Conservation (phyloP, 345 rosid species). For the Hibiscus mutabilis region DNA sequence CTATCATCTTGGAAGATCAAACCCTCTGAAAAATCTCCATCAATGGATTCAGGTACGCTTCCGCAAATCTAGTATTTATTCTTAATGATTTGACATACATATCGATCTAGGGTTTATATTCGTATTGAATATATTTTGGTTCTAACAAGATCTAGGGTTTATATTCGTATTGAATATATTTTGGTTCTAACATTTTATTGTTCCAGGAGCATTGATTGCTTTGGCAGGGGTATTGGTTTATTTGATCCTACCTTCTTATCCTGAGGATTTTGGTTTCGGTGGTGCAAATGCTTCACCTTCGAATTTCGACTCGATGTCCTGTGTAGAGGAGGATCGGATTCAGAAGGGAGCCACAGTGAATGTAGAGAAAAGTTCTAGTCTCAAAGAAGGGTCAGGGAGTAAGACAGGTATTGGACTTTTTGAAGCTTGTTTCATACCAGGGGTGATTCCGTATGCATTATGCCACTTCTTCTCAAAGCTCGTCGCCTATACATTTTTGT, state of each 20-base stretch:
- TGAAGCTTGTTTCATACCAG: conserved; percentile 86
- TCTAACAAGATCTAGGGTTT: too few relatives aligned
- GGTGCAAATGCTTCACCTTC: conserved; percentile 22
- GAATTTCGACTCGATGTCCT: neutral
- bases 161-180: too few relatives aligned
- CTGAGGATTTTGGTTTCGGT: conserved; percentile 83
- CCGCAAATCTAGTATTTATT: too few relatives aligned
- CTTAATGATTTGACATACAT: too few relatives aligned
- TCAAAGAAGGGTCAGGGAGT: conserved; percentile 28
- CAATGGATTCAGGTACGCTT: too few relatives aligned
- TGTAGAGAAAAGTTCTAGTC: neutral
- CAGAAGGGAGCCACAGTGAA: conserved; percentile 16
- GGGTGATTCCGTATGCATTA: conserved; percentile 81
- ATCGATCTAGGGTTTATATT: too few relatives aligned
- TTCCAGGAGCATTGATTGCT: conserved; percentile 65
- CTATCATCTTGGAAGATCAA: too few relatives aligned
- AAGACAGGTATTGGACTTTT: conserved; percentile 71
- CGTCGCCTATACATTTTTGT: conserved; percentile 87
- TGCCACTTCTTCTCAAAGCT: conserved; percentile 91
- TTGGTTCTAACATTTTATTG: too few relatives aligned
- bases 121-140: too few relatives aligned
- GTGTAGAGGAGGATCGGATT: conserved; percentile 35
- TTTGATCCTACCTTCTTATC: conserved; percentile 78
- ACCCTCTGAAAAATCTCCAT: too few relatives aligned
- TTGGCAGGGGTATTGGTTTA: conserved; percentile 68